Base-by-base conservation (phyloP, 306 rosid species). In the Alnus rubra region DNA sequence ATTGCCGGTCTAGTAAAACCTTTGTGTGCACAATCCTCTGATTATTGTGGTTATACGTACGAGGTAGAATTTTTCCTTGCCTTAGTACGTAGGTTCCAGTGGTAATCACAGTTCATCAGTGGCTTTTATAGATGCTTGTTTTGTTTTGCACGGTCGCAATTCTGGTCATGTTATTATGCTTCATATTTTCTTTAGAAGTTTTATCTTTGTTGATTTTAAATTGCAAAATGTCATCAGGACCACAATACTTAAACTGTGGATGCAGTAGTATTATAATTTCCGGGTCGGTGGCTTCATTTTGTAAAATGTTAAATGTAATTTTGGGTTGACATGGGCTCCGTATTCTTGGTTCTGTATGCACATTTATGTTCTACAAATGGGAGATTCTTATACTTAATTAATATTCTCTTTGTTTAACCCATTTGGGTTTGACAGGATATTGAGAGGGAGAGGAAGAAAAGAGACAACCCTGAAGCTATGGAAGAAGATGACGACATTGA, bases 401-500 rank as follows among this genome's bases (percentile, higher is more conserved):
- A n/a, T 62, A 50, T 69, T 53, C 72, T 70, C 13, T 48, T 49
- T 69, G 49, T 78, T 55, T 42, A 33, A 79, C 48, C 74, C 50
- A 7, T 13, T 10, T 23, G 42, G 16, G 12, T 74, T 60, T 75
- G 54, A 62, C 68, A 87, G 96, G 91, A 76, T 48, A 86, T 91
- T 51, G 91, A 89, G 82, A 79, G 49, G 82, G 89, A 91, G 87
- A 91, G 79, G 62, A 89, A 78, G 82, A 76, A 45, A 71, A 58
- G 19, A 14, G 91, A 79, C 67, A 87, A 84, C 78, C 86, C 90
- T 23, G 95, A 87, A 82, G 90, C 88, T 49, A 88, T 87, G 95
- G 95, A 89, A 78, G 90, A 88, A 74, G 93, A 88, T 58, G 88
- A 23, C 28, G 28, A 80, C 11, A 65, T 10, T 42, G 86, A 82